Base-by-base conservation (phyloP, 2,329 filamentous ascomycete species). In the Emmonsiellopsis sp. region DNA sequence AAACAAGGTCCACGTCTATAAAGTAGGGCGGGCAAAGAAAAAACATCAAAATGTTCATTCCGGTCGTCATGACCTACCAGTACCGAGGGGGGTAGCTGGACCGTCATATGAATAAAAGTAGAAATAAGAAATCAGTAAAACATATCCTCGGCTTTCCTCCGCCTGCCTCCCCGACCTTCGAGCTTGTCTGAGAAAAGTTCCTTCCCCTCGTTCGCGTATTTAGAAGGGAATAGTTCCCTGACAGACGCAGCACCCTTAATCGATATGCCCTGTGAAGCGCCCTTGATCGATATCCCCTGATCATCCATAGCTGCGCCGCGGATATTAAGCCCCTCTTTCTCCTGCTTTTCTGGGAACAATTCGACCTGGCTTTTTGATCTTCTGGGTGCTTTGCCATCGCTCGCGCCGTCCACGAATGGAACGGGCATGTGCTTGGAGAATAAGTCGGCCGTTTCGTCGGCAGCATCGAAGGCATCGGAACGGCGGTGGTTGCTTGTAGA, bases 101-200 rank as follows among this genome's bases (percentile, higher is more conserved):
- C 38, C 32, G 38, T 38, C 46, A 37, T 26, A 48, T 48, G 7
- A 47, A 30, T 16, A 9, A 35, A 15, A 47, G 30, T 31, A 30
- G 16, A 48, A n/a, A 10, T 15, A 5, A 41, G n/a, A 41, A 15
- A 15, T 79, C 68, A 89, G 57, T 78, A 76, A 65, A 89, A 91
- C 58, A 87, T 73, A 70, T 91, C 87, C 61, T 88, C 84, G 0
- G 87, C 87, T 63, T 76, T 83, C 61, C 85, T 81, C 58, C 87
- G 79, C 57, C 75, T 77, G 55, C 76, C 75, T 11, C 79, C 76
- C 57, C 82, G 75, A 2, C 79, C 80, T 51, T 81, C 78, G 30
- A 82, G 63, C 57, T 73, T 82, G 55, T 82, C 79, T 1, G 78
- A 76, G 62, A 89, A 87, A 13, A 89, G 68, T 64, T 90, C 86